Evolutionary conservation across 352 stramenopile genomes (phyloP).

Genomic region (Globisporangium carolinianum): DNA sequence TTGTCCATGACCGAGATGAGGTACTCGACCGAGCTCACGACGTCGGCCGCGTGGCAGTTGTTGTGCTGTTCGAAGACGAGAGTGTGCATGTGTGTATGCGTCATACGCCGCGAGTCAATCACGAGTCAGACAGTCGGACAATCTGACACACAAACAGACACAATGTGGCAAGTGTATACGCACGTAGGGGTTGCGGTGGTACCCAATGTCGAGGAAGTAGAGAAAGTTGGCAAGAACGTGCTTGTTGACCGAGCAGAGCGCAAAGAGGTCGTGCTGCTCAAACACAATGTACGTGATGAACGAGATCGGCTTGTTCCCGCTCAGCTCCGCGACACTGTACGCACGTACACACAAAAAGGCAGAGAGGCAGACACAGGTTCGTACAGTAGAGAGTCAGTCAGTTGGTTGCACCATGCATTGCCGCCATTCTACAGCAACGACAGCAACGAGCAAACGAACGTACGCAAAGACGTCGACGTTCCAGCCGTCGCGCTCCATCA

Average conservation of each 20-base stretch:
- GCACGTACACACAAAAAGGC: conserved; percentile 1
- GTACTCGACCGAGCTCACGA: conserved; percentile 82
- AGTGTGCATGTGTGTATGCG: too few species aligned
- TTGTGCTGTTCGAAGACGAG: conserved; percentile 28
- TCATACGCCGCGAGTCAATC: too few species aligned
- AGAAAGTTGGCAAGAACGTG: conserved; percentile 75
- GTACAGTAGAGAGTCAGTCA: too few species aligned
- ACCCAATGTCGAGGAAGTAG: conserved; percentile 70
- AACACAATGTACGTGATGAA: conserved; percentile 78
- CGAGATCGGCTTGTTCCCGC: conserved; percentile 59
- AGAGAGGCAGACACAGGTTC: too few species aligned
- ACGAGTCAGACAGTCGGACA: too few species aligned
- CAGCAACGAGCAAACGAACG: conserved; percentile 6
- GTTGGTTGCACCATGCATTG: too few species aligned
- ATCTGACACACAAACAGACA: too few species aligned
- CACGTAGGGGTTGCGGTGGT: conserved; percentile 60
- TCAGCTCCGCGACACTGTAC: conserved; percentile 59
- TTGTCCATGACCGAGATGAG: conserved; percentile 62
- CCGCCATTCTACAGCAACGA: background rate
- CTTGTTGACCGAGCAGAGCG: conserved; percentile 68
- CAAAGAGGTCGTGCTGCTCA: conserved; percentile 71
- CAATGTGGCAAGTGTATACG: too few species aligned
- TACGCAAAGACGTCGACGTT: conserved; percentile 68
- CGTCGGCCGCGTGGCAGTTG: conserved; percentile 66
- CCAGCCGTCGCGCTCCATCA: conserved; percentile 64